Conservation (phyloP, 345 rosid species). For the Schrenkiella parvula region DNA sequence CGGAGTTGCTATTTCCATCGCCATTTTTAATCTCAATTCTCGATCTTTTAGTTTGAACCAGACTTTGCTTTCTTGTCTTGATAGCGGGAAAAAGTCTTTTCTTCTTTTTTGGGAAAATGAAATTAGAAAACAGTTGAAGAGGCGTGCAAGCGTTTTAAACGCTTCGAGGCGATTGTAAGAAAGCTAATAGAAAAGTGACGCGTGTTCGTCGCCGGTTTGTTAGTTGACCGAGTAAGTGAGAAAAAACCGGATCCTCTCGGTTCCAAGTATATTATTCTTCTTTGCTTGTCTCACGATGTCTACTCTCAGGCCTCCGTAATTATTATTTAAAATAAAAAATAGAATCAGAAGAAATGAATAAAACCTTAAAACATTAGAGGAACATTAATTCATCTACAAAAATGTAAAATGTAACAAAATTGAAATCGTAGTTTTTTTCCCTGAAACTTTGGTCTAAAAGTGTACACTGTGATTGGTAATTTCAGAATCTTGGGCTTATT, state of each 20-base stretch:
- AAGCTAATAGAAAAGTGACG: neutral
- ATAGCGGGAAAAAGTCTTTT: neutral
- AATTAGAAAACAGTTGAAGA: neutral
- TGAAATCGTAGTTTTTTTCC: neutral
- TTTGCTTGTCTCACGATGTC: neutral
- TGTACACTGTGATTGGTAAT: neutral
- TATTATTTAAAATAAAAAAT: neutral
- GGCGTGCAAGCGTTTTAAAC: neutral
- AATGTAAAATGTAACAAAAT: neutral
- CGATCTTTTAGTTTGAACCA: neutral
- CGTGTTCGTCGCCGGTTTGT: neutral
- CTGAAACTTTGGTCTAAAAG: neutral
- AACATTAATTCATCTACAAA: neutral
- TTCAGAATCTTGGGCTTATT: neutral
- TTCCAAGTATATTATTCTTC: neutral
- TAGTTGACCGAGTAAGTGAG: conserved; percentile 9
- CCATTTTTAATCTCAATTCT: neutral
- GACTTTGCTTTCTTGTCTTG: neutral
- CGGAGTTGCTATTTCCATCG: conserved; percentile 22
- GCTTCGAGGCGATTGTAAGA: neutral
- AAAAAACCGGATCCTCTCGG: neutral
- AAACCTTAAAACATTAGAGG: neutral
- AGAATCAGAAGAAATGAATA: neutral
- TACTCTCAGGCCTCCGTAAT: neutral
- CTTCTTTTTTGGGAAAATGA: neutral